Conservation (phyloP, 305 asterid species). For the Fraxinus platypoda region DNA sequence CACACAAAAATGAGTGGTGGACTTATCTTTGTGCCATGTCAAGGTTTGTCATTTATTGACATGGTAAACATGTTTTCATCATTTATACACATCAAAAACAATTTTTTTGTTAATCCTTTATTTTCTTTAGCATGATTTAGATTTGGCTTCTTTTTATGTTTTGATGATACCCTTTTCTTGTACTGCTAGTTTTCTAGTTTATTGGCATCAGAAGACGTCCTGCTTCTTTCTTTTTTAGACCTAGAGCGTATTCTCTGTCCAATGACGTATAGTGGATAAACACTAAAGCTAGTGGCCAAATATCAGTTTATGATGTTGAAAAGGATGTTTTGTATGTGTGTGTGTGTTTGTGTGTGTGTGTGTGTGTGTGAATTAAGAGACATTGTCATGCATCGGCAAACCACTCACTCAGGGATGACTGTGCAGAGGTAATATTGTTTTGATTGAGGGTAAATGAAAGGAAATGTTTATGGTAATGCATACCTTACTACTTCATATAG, state of each 20-base stretch:
- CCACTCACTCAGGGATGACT: not conserved
- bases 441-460: not conserved
- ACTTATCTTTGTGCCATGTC: not conserved
- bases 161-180: not conserved
- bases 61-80: not conserved
- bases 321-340: not conserved
- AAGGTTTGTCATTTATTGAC: not conserved
- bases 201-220: not conserved
- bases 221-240: not conserved
- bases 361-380: not conserved
- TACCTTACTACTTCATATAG: not conserved
- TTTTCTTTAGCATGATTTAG: not conserved
- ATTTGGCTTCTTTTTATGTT: not conserved
- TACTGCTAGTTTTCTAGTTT: not conserved
- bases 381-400: not conserved
- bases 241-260: not conserved
- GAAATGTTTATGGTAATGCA: not conserved
- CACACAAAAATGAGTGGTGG: not conserved
- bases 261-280: not conserved
- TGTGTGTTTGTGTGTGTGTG: not conserved
- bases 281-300: not conserved
- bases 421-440: not conserved
- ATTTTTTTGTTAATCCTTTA: not conserved
- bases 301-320: not conserved
- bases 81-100: not conserved